phyloP scores from a whole-genome alignment of 2,329 filamentous ascomycete genomes.

The Magnaporthiopsis rhizophila region DNA sequence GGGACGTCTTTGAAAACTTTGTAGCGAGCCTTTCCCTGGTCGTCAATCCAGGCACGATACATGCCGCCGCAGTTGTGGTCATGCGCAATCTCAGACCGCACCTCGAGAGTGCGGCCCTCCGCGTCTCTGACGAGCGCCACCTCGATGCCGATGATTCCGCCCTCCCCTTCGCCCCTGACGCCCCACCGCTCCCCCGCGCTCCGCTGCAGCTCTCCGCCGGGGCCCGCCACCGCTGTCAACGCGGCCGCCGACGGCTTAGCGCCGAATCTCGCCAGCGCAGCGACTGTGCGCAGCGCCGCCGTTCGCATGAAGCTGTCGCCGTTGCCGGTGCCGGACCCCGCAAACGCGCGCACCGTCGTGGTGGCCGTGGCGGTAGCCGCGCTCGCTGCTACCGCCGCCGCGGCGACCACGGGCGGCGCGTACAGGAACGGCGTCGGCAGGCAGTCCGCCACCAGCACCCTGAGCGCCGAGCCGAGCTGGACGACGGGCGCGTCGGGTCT shows the following conservation, averaged over 20 bases:
- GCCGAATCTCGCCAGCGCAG: constrained; percentile 62
- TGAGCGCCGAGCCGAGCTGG: constrained; percentile 34
- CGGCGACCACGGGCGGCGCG: constrained; percentile 18
- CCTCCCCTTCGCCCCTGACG: constrained; percentile 68
- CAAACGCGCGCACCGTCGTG: constrained; percentile 38
- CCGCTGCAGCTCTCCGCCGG: constrained; percentile 62
- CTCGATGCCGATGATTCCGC: constrained; percentile 80
- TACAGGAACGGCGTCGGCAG: constrained; percentile 42
- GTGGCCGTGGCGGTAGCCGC: neutral
- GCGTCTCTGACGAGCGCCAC: constrained; percentile 39
- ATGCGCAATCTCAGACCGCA: constrained; percentile 51
- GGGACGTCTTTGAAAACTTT: constrained; percentile 41
- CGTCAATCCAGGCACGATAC: constrained; percentile 72
- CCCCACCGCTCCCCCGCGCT: constrained; percentile 69
- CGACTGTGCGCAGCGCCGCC: constrained; percentile 62
- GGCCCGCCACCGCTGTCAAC: constrained; percentile 58
- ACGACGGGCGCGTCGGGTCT: constrained; percentile 24
- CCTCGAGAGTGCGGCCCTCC: constrained; percentile 31
- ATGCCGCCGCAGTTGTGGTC: constrained; percentile 85
- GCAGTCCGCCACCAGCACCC: constrained; percentile 49
- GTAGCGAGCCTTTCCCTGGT: constrained; percentile 47
- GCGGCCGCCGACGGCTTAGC: constrained; percentile 45
- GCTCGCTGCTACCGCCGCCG: neutral
- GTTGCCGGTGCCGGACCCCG: constrained; percentile 74
- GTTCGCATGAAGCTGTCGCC: constrained; percentile 78